Evolutionary conservation across 176 grass and related monocot genomes (phyloP).

Genomic region (Lolium perenne): DNA sequence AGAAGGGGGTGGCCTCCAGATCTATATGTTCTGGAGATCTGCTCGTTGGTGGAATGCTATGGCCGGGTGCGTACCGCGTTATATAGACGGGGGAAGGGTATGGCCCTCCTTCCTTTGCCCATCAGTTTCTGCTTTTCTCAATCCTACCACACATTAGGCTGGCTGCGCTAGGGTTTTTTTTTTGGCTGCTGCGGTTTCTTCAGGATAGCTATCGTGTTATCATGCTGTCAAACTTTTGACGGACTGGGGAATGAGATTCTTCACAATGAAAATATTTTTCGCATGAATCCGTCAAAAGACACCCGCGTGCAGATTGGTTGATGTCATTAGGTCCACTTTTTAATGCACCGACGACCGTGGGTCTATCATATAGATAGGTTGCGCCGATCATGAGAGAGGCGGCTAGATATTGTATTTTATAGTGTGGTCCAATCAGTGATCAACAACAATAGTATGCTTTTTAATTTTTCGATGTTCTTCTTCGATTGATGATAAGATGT

Average conservation of each 20-base stretch:
- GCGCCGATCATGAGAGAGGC: background rate
- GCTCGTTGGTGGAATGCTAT: conserved; percentile 18
- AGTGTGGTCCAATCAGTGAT: background rate
- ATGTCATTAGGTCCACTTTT: background rate
- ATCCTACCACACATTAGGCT: conserved; percentile 15
- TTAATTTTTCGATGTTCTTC: background rate
- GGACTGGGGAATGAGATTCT: conserved; percentile 28
- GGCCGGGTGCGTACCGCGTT: conserved; percentile 2
- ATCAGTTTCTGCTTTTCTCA: conserved; percentile 27
- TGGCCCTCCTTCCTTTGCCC: conserved; percentile 1
- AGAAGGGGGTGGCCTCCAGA: conserved; percentile 20
- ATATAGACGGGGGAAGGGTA: conserved; percentile 33
- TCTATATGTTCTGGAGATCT: conserved; percentile 31
- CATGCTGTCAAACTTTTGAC: conserved; percentile 3
- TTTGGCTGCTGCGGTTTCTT: background rate
- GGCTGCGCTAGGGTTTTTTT: conserved; percentile 35
- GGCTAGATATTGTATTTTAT: conserved; percentile 23
- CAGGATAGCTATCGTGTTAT: background rate
- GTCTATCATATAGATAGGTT: background rate
- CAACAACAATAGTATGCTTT: background rate
- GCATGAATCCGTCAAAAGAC: background rate
- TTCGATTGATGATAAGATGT: background rate
- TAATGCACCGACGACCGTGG: background rate
- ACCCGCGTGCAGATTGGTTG: background rate
- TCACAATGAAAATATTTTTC: background rate